Evolutionary conservation across 164 flowering plant species (phyloP), one percentile per base, ranked within the genome.

Genomic region (Amborella trichopoda): DNA sequence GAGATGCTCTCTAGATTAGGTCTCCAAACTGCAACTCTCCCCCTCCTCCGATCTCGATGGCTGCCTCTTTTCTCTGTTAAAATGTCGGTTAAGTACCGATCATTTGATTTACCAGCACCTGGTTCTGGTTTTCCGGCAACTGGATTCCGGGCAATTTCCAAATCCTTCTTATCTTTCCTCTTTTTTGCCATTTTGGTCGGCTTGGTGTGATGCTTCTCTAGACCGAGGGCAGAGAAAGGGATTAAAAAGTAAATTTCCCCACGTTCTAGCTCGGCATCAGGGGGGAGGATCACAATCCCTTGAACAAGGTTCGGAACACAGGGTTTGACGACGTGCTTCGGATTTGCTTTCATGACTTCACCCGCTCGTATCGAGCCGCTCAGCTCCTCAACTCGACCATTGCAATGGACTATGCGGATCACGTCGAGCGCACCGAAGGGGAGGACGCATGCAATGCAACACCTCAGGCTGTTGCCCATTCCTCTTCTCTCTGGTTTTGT

Each of bases 381-480:
- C 5, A 79, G 61, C 38, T 90, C 98, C 28, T 90, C 89, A 0
- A 90, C 85, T 28, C 60, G 53, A 54, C 95, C 95, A 41, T 73
- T 80, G 34, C 79, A 55, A 52, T 90, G 97, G 23, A 90, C 91
- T 42, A 90, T 83, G 0, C 97, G 68, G 66, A 86, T 86, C 72
- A 90, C 53, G 43, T 90, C 97, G 19, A 90, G 64, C 3, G 94
- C 95, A 37, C 95, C 95, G 30, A 82, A 90, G 0, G 97, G 95
- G 46, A 90, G 80, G 28, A 86, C 79, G 48, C 94, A 90, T 25
- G 94, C 89, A 66, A 90, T 76, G 63, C 97, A 90, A 42, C 95
- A 81, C 62, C 91, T 74, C 18, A 90, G 59, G 52, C 80, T 77
- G 57, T 86, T 85, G 0, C 97, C 95, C 97, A 90, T 84, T 9